Base-by-base conservation (phyloP, 768 basidiomycete genomes). In the Lactifluus pinguis region DNA sequence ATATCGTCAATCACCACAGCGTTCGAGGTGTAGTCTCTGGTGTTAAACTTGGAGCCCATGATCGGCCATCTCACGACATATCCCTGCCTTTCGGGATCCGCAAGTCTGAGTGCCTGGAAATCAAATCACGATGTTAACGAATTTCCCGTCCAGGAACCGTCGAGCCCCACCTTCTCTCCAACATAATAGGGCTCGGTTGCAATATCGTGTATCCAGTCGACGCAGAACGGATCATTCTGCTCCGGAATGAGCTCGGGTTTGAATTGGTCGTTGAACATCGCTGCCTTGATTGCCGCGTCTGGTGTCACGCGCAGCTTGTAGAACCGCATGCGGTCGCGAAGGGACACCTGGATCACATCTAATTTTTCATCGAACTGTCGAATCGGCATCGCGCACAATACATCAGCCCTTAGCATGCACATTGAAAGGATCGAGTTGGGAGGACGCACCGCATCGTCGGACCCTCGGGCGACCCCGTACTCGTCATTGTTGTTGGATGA, bases 211-310 rank as follows among this genome's bases (percentile, higher is more conserved):
- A 92, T 85, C 95, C 95, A 98, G 53, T 95, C 89, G 10, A 92
- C 79, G 48, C 83, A 77, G 70, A 83, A 89, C 11, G 87, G 84
- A 69, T 95, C 95, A 67, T 92, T 92, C 52, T 83, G 79, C 63
- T 92, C 91, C 7, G 84, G 79, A 41, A 98, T 91, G n/a, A 81
- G 81, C 69, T 95, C 91, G 2, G 92, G 87, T 69, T 83, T 83
- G 71, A 92, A 90, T 61, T 86, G 85, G 60, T 83, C 83, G 69
- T 95, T 97, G 72, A 87, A 92, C 11, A 81, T 83, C 6, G 85
- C 81, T 0, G 87, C 89, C 48, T 89, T 85, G 52, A 76, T 77
- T 6, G 82, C 81, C 45, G 83, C 87, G 70, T 84, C 87, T 21
- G 77, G 86, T 25, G 83, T 92, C 57, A 85, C 86, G 55, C 80